Conservation (phyloP, 108 stramenopile species). For the Licmophora abbreviata region DNA sequence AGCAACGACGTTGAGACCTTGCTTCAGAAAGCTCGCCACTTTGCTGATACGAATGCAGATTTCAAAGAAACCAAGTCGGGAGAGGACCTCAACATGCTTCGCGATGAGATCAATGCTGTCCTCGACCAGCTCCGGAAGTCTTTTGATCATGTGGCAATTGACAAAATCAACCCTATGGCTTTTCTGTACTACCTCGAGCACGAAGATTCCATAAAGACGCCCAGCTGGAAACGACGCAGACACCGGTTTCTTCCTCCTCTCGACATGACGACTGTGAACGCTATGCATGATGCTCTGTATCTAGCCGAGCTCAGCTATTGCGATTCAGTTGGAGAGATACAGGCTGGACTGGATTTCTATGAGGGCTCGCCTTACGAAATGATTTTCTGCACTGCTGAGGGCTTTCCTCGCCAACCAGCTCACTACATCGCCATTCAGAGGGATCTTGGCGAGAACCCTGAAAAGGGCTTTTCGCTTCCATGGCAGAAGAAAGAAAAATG, state of each 20-base stretch:
- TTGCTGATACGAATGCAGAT: too few species aligned
- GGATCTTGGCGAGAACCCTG: slow-evolving; percentile 9
- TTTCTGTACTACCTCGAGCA: slow-evolving; percentile 67
- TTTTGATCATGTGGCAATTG: not conserved
- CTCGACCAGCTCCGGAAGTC: not conserved
- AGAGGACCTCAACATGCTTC: too few species aligned
- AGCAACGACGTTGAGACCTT: too few species aligned
- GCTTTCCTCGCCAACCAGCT: slow-evolving; percentile 55
- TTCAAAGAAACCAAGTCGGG: too few species aligned
- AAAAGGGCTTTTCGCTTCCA: not conserved
- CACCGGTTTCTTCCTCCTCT: slow-evolving; percentile 61
- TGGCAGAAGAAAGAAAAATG: slow-evolving; percentile 26
- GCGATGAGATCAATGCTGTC: too few species aligned
- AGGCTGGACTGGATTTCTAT: slow-evolving; percentile 25
- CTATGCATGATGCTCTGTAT: slow-evolving; percentile 51
- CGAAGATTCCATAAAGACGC: slow-evolving; percentile 65
- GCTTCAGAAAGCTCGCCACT: too few species aligned
- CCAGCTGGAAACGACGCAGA: slow-evolving; percentile 66
- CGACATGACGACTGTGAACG: slow-evolving; percentile 41
- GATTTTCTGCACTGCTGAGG: slow-evolving; percentile 43
- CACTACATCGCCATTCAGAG: slow-evolving; percentile 72
- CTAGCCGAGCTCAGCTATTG: slow-evolving; percentile 59
- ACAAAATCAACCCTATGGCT: slow-evolving; percentile 4
- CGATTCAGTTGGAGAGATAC: slow-evolving; percentile 49
- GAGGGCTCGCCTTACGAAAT: slow-evolving; percentile 35